Base-by-base conservation (phyloP, 768 basidiomycete genomes). In the Clitopilus passeckerianus region DNA sequence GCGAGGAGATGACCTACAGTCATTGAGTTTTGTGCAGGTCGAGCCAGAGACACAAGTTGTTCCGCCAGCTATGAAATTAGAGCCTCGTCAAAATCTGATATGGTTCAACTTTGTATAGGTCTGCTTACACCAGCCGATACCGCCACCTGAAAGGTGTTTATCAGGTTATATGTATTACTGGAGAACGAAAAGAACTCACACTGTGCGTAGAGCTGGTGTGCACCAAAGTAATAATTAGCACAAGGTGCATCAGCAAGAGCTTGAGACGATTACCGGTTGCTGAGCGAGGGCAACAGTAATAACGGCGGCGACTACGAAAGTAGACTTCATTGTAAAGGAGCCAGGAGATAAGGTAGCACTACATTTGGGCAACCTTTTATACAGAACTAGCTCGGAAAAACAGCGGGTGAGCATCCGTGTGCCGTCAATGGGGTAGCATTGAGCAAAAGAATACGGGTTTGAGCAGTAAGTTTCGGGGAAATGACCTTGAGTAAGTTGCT, bases 41-140 rank as follows among this genome's bases (percentile, higher is more conserved):
- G 70, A 59, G 18, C 76, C 75, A 9, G 72, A 61, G 8, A 65
- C 75, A 59, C 75, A 77, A n/a, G 73, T 71, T 0, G 71, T 75
- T 15, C 66, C 64, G 22, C 75, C 75, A 10, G 69, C 68, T 69
- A 58, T 22, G 24, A 20, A 9, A 58, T 22, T 20, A 20, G 9
- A 20, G 34, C 33, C 9, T 12, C 37, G 23, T 57, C 20, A 8
- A 30, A 20, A 35, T 20, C 14, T 59, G 54, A 22, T 30, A 4
- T 57, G 41, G 15, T 16, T 43, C 35, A 56, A 14, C 34, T 20
- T 8, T 7, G 44, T 14, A 22, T 27, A 57, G 20, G n/a, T 37
- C n/a, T 7, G 30, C 68, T 23, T 64, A 69, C 68, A 61, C 67
- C 66, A 69, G 37, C 61, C 63, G 20, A 66, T 62, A 5, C 68